These are phyloP conservation scores for Ampelomyces quisqualis DNA, from an alignment of 2,329 filamentous ascomycete species.

Conservation along the genomic window DNA sequence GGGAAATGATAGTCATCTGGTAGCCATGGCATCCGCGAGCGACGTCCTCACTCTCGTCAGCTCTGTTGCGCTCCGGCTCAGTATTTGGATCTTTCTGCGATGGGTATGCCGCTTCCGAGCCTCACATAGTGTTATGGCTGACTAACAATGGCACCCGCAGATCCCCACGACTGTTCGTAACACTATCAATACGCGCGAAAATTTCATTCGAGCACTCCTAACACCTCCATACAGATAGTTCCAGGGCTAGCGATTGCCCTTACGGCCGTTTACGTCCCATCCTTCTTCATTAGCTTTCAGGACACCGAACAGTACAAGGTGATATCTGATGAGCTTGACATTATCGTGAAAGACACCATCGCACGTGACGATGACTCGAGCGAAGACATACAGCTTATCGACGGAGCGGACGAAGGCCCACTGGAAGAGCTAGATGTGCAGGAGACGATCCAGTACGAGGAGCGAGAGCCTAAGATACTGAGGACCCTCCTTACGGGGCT, in stretches of 20 bases:
- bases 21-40: conserved; percentile 38
- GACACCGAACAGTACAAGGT: conserved; percentile 60
- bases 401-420: conserved; percentile 43
- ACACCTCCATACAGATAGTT: conserved; percentile 29
- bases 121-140: neutral
- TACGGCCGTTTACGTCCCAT: conserved; percentile 65
- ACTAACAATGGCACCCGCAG: conserved; percentile 19
- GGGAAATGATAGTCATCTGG: conserved; percentile 7
- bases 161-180: conserved; percentile 37
- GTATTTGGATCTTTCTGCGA: conserved; percentile 61
- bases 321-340: conserved; percentile 60
- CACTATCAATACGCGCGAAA: neutral
- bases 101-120: conserved; percentile 52
- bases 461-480: conserved; percentile 59
- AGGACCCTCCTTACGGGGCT: conserved; percentile 72
- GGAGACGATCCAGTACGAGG: conserved; percentile 62
- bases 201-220: neutral
- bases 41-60: conserved; percentile 41
- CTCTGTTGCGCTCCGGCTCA: conserved; percentile 54
- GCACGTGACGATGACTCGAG: conserved; percentile 35
- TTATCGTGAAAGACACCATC: conserved; percentile 46
- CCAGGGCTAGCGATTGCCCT: conserved; percentile 58
- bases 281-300: conserved; percentile 62
- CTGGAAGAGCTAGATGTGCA: conserved; percentile 57
- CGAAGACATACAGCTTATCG: conserved; percentile 40